Base-by-base conservation (phyloP, 192 early-diverging fungal species). In the Helicostylum pulchrum region DNA sequence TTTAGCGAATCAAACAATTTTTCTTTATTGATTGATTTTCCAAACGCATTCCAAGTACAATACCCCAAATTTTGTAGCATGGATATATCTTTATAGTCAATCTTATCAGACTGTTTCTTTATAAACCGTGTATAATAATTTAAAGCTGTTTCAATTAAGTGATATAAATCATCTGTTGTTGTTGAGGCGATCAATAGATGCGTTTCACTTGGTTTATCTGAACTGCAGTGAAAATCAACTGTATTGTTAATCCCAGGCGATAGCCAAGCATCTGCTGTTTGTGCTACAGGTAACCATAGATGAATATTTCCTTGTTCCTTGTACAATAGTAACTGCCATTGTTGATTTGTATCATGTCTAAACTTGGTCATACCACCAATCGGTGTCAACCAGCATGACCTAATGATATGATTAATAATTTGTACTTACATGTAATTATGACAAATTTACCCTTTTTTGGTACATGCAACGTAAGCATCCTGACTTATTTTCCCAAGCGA, bases 11-110 rank as follows among this genome's bases (percentile, higher is more conserved):
- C 11, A 19, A 66, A 32, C 11, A 75, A 7, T 20, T 60, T 49
- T 20, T 53, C 48, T 15, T 60, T n/a, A 59, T 50, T 7, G 21
- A 32, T 9, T 15, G 54, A 21, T 48, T 19, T 48, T 12, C 52
- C 54, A 30, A 66, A 50, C 2, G 65, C 44, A 59, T 66, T 66
- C 65, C 65, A 66, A 17, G 65, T 66, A 26, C 65, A 66, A 23
- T 66, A 66, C 3, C 65, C 65, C 2, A 66, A 56, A 26, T 49
- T 43, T 23, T 50, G 23, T 1, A 36, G 15, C 39, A 50, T 21
- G 20, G 42, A 7, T 21, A 19, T 20, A 47, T 60, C 12, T 42
- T 7, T 21, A 9, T 7, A 7, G 5, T 43, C 12, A 8, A 42
- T 20, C 19, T 12, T 17, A 46, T 17, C 4, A 21, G 1, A 5